Percentiles rank a stretch among this genome's conserved stretches.
Evolutionary conservation across 2,329 filamentous ascomycete genomes (phyloP).

Genomic region (Aspergillus aculeatinus): DNA sequence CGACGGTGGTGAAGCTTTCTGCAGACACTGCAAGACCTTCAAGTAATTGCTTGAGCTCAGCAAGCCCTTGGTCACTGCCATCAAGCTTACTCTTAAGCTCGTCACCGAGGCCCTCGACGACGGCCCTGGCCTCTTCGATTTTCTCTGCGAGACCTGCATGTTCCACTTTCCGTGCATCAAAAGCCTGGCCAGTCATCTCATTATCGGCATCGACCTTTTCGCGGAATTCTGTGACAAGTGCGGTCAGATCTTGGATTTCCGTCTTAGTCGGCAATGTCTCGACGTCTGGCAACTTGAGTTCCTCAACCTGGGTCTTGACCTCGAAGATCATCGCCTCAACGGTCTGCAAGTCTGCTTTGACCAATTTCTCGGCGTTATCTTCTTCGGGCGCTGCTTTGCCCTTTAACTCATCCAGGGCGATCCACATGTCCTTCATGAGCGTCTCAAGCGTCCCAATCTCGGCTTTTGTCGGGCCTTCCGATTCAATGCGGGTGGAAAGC

Average conservation of each 20-base stretch:
- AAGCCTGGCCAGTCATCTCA: conserved; percentile 71
- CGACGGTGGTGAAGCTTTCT: conserved; percentile 47
- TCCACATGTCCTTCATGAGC: conserved; percentile 74
- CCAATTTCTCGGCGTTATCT: conserved; percentile 61
- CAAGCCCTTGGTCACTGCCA: conserved; percentile 67
- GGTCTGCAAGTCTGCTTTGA: conserved; percentile 78
- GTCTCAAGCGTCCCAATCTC: conserved; percentile 76
- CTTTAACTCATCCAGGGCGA: conserved; percentile 70
- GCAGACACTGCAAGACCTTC: conserved; percentile 67
- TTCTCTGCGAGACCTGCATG: conserved; percentile 75
- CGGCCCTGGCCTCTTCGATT: conserved; percentile 73
- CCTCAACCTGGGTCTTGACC: conserved; percentile 74
- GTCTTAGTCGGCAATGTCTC: conserved; percentile 72
- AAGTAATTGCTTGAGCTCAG: conserved; percentile 57
- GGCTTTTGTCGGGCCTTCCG: conserved; percentile 69
- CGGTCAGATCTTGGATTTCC: conserved; percentile 68
- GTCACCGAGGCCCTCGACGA: conserved; percentile 75
- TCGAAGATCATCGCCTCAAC: conserved; percentile 81
- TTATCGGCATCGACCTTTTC: conserved; percentile 67
- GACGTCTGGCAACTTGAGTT: conserved; percentile 69
- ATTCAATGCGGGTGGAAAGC: conserved; percentile 66
- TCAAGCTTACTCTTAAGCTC: conserved; percentile 74
- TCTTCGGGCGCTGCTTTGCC: conserved; percentile 46
- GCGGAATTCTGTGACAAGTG: conserved; percentile 66
- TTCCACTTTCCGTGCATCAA: conserved; percentile 81